Conservation (phyloP, 1,284 basidiomycete genomes). For the Boletus calvinii region DNA sequence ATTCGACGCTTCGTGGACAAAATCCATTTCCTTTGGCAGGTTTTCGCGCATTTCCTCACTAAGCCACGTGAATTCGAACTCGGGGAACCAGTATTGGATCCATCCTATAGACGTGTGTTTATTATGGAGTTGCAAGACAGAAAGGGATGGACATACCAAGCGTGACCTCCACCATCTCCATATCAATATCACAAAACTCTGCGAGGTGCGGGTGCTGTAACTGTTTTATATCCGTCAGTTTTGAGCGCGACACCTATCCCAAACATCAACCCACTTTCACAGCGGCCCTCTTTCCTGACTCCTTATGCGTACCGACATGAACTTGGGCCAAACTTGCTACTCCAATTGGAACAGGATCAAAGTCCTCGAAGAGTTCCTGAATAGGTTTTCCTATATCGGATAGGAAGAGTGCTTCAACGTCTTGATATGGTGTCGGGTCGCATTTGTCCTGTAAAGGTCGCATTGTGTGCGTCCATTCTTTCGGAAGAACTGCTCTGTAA, state of each 20-base stretch:
- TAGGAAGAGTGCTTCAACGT: slow-evolving; percentile 67
- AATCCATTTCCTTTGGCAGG: slow-evolving; percentile 95
- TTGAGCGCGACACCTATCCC: not conserved
- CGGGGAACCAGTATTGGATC: slow-evolving; percentile 86
- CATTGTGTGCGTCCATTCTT: slow-evolving; percentile 74
- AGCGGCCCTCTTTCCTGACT: slow-evolving; percentile 78
- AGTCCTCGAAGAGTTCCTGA: slow-evolving; percentile 73
- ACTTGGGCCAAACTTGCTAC: slow-evolving; percentile 96
- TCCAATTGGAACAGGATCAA: slow-evolving; percentile 89
- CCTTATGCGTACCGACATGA: slow-evolving; percentile 77
- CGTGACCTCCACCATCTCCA: slow-evolving; percentile 84
- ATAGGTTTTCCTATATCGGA: slow-evolving; percentile 70
- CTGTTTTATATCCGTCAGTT: slow-evolving; percentile 34
- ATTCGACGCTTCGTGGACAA: slow-evolving; percentile 87
- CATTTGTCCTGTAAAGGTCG: slow-evolving; percentile 82
- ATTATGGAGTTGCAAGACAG: not conserved
- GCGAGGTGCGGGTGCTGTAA: slow-evolving; percentile 94
- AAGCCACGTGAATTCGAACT: slow-evolving; percentile 95
- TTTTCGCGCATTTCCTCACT: slow-evolving; percentile 92
- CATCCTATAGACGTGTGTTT: slow-evolving; percentile 47
- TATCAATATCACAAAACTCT: slow-evolving; percentile 87
- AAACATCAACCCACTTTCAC: slow-evolving; percentile 64
- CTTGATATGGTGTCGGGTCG: slow-evolving; percentile 72
- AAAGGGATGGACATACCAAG: slow-evolving; percentile 45
- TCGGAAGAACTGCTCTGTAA: slow-evolving; percentile 65